Percentiles rank a stretch among this genome's conserved stretches.
These are phyloP conservation scores for Pythium brassicae DNA, from an alignment of 352 stramenopile genomes.

Conservation along the genomic window DNA sequence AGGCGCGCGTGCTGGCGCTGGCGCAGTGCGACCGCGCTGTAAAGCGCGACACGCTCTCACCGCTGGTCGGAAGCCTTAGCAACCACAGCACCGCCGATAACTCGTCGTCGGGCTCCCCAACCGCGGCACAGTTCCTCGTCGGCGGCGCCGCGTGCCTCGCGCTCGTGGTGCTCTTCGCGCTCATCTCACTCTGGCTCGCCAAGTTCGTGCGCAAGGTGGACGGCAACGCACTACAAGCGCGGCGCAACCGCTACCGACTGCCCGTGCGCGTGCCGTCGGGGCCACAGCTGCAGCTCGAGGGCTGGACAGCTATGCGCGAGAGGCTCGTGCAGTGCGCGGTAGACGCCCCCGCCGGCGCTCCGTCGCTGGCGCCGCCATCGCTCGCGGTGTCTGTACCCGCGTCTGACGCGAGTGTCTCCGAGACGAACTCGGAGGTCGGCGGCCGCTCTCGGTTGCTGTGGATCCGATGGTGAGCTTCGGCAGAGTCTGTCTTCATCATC, in stretches of 20 bases:
- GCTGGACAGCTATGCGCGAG: slow-evolving; percentile 17
- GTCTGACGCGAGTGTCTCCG: no score
- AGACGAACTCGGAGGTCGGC: not conserved
- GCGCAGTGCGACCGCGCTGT: slow-evolving; percentile 1
- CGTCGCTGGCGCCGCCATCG: slow-evolving; percentile 7
- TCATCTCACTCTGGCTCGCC: slow-evolving; percentile 11
- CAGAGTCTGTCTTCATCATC: not conserved
- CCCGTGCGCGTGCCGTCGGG: slow-evolving; percentile 8
- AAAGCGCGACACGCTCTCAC: no score
- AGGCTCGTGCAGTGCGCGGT: slow-evolving; percentile 4
- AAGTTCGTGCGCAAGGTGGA: slow-evolving; percentile 17
- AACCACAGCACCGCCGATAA: not conserved
- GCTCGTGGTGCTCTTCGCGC: slow-evolving; percentile 1
- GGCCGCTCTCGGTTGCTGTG: slow-evolving; percentile 4
- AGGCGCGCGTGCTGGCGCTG: not conserved
- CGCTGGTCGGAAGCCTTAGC: not conserved
- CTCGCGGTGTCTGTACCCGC: not conserved
- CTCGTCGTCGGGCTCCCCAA: not conserved
- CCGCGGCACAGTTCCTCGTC: not conserved
- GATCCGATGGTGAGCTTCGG: slow-evolving; percentile 7
- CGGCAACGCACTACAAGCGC: not conserved
- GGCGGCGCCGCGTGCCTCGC: slow-evolving; percentile 4
- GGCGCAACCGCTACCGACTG: not conserved
- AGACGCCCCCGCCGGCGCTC: not conserved
- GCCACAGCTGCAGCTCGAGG: slow-evolving; percentile 9